phyloP scores from a whole-genome alignment of 176 grass and related monocot genomes.

The Hsuehochloa calcarea region DNA sequence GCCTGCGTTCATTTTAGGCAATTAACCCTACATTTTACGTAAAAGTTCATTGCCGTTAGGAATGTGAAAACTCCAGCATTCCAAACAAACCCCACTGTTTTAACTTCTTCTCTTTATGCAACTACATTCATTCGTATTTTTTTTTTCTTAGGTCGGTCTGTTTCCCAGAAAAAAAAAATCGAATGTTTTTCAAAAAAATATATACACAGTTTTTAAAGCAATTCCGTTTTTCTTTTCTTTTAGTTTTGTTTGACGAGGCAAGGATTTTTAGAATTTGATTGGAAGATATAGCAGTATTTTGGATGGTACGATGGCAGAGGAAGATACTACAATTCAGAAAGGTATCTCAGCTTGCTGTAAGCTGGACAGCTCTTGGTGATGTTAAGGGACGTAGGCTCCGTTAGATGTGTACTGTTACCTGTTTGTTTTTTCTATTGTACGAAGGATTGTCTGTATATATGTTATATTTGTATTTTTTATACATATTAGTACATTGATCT shows the following conservation, averaged over 20 bases:
- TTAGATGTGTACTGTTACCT: no score
- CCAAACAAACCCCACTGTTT: neutral
- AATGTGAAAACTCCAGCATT: neutral
- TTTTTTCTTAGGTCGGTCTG: neutral
- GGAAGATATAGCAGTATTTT: neutral
- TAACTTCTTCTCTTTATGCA: neutral
- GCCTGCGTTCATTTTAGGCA: neutral
- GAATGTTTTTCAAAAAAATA: no score
- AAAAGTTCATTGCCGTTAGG: neutral
- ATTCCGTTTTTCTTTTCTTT: neutral
- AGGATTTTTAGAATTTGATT: neutral
- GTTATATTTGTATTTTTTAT: no score
- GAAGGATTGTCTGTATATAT: no score
- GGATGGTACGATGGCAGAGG: neutral
- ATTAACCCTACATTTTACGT: neutral
- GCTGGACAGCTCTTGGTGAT: neutral
- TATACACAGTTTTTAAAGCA: no score
- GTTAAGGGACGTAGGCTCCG: neutral
- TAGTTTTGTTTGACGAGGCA: neutral
- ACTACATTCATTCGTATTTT: neutral
- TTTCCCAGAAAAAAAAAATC: no score
- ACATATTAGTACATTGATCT: no score
- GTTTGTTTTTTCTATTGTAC: no score
- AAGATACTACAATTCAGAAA: neutral
- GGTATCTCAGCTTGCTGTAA: neutral